Base-by-base conservation (phyloP, 2,329 filamentous ascomycete species). In the Phaeoacremonium minimum region DNA sequence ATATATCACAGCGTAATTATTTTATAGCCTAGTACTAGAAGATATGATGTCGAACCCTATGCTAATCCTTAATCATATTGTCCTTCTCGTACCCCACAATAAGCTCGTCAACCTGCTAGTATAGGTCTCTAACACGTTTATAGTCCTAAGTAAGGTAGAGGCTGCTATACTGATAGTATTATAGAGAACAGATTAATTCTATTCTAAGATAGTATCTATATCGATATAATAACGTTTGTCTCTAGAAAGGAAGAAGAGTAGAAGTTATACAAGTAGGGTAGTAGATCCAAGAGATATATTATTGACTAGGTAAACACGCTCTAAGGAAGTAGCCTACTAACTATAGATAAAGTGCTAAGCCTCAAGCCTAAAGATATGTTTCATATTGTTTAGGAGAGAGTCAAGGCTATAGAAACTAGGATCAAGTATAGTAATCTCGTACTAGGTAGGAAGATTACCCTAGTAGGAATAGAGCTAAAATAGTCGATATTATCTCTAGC, bases 141-240 rank as follows among this genome's bases (percentile, higher is more conserved):
- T 67, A 32, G 58, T 85, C 36, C 69, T 71, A 19, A 66, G 74
- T 3, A n/a, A n/a, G n/a, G n/a, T n/a, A 81, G 82, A 36, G 81
- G 81, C 22, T 63, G 60, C 13, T 80, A 85, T 48, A 71, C 76
- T 7, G 80, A 80, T 43, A 71, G 71, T 12, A 63, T 63, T 45
- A 85, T 72, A 2, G 72, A 69, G 42, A 85, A 85, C 58, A 72
- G 70, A 30, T 71, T 85, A 14, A 70, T 84, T 14, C 58, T 82
- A 12, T 73, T 86, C 41, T 48, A 63, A 17, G 80, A 85, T 46
- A 81, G 81, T 18, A 71, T 71, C 15, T 85, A 85, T 57, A 61
- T 86, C 36, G 81, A 86, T 50, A 61, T 85, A 34, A 80, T 84
- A 41, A 71, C 77, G 28, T 85, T 84, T 51, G 61, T 76, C 33